phyloP scores from a whole-genome alignment of 306 rosid genomes.

The Cucurbita ficifolia region DNA sequence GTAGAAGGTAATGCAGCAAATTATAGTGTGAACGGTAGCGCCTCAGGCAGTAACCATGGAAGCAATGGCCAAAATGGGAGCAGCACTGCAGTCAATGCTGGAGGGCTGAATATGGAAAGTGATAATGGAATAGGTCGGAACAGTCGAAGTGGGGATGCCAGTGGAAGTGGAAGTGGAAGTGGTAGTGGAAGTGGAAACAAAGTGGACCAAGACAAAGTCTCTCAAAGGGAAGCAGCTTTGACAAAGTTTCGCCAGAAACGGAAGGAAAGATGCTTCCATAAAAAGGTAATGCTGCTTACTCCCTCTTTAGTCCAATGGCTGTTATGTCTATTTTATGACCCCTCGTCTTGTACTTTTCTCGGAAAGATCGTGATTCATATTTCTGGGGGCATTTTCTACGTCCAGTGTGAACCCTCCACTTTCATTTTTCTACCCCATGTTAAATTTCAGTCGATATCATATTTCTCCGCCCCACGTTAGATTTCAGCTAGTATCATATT shows the following conservation, averaged over 20 bases:
- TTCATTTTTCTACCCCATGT: neutral
- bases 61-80: constrained; percentile 71
- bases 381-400: neutral
- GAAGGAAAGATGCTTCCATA: constrained; percentile 57
- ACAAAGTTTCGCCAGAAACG: constrained; percentile 67
- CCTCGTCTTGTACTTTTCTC: neutral
- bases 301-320: neutral
- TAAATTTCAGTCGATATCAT: neutral
- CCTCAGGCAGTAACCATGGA: constrained; percentile 63
- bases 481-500: neutral
- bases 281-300: constrained; percentile 35
- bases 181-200: constrained; percentile 28
- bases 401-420: neutral
- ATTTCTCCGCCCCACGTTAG: neutral
- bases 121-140: constrained; percentile 30
- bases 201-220: constrained; percentile 34
- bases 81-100: constrained; percentile 33
- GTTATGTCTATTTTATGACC: neutral
- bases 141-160: constrained; percentile 53
- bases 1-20: constrained; percentile 46
- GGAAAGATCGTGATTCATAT: neutral
- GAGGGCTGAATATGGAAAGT: constrained; percentile 46
- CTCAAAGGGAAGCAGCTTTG: constrained; percentile 67
- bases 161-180: constrained; percentile 45
- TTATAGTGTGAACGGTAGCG: constrained; percentile 49